Percentiles rank a stretch among this genome's conserved stretches.
These are phyloP conservation scores for Heliamphora pulchella DNA, from an alignment of 179 eudicot species.

Conservation along the genomic window DNA sequence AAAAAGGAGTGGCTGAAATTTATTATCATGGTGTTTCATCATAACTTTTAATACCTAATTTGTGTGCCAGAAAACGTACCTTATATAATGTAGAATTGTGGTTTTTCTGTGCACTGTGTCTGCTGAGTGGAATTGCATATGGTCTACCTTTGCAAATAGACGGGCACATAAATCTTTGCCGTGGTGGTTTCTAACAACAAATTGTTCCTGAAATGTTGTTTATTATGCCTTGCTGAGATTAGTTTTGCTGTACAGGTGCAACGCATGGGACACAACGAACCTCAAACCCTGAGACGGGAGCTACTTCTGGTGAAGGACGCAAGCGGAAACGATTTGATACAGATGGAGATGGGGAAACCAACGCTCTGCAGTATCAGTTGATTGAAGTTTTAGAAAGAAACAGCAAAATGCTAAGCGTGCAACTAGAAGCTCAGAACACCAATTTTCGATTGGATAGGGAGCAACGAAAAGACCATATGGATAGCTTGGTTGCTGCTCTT, in stretches of 20 bases:
- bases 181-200: neutral
- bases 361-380: conserved; percentile 34
- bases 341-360: conserved; percentile 32
- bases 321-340: conserved; percentile 46
- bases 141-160: neutral
- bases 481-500: conserved; percentile 60
- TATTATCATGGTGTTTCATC: neutral
- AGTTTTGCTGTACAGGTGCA: conserved; percentile 31
- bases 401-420: conserved; percentile 49
- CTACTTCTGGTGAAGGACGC: conserved; percentile 38
- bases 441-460: conserved; percentile 58
- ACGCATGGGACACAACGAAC: conserved; percentile 31
- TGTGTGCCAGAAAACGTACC: neutral
- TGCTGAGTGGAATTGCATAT: neutral
- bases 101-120: neutral
- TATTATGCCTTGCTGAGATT: neutral
- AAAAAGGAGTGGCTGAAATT: neutral
- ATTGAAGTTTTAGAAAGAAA: conserved; percentile 61
- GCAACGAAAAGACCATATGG: conserved; percentile 55
- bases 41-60: neutral
- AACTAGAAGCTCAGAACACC: conserved; percentile 66
- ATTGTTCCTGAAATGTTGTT: neutral
- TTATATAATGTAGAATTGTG: neutral
- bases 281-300: conserved; percentile 33
- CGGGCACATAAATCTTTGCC: neutral